Evolutionary conservation across 2,329 filamentous ascomycete genomes (phyloP), one percentile per base, ranked within the genome.

Genomic region (Aspergillus sp.): DNA sequence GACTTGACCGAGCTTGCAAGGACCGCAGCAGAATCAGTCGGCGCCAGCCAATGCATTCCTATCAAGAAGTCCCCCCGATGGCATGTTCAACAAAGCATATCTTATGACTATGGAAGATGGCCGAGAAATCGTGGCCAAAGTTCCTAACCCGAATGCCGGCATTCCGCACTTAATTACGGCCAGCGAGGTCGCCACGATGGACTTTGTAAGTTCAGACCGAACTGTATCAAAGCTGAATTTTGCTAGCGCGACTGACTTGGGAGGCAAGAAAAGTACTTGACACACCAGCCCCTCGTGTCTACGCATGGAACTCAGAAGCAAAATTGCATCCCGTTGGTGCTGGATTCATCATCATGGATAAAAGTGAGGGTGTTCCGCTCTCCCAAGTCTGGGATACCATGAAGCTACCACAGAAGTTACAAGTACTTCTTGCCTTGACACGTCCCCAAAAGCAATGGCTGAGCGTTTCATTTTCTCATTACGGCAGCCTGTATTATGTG

Each of bases 131-230:
- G 32, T 73, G 38, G 67, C 64, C 14, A 68, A 69, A 41, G 56
- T 72, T 5, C 69, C 70, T 3, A 71, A 72, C 47, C 67, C 64
- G 1, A 64, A 64, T 41, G 67, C 68, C 47, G 55, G 64, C 10
- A 57, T 66, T 16, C 50, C 62, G 46, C 59, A 61, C 41, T 62
- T 65, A 14, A 65, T 64, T 19, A 64, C 68, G 11, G 69, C 68
- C n/a, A 72, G 70, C 55, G 68, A 74, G 54, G 70, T 71, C n/a
- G 70, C 71, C 31, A 72, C 61, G 4, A 59, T 63, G 54, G 55
- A 64, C 17, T 63, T 64, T 21, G 57, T 65, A 49, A 13, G 54
- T 56, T 49, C 1, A 49, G 45, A 11, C 19, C 32, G 23, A 53
- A 5, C 40, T 45, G 41, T 2, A 25, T 50, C 11, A 14, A 44